These are phyloP conservation scores for Rhodotorula sp. DNA, from an alignment of 1,284 basidiomycete species.

Conservation along the genomic window DNA sequence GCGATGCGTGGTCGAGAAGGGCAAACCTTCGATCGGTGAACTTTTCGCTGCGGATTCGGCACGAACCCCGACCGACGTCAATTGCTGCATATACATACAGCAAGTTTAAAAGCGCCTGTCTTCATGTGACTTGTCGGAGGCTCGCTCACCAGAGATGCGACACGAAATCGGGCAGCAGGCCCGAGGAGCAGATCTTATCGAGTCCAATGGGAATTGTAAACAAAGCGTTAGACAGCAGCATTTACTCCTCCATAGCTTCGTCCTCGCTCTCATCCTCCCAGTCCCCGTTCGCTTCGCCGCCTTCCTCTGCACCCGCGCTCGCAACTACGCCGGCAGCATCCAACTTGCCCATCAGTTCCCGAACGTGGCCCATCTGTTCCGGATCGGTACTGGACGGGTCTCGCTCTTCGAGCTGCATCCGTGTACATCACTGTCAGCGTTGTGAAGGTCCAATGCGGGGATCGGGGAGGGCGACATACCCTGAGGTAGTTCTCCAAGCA, in stretches of 20 bases:
- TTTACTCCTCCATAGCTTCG: slow-evolving; percentile 61
- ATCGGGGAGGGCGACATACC: slow-evolving; percentile 54
- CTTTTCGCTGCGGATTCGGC: neutral
- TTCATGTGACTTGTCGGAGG: no score
- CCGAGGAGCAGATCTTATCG: neutral
- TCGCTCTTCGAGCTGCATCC: slow-evolving; percentile 61
- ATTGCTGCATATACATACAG: no score
- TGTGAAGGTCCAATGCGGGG: neutral
- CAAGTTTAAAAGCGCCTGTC: no score
- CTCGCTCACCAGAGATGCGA: no score
- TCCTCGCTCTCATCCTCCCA: slow-evolving; percentile 61
- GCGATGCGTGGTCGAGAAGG: neutral
- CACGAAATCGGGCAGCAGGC: neutral
- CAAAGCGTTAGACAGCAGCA: neutral
- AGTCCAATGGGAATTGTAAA: neutral
- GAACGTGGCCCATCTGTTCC: slow-evolving; percentile 73
- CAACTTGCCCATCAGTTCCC: slow-evolving; percentile 70
- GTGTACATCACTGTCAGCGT: neutral
- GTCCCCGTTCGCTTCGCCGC: slow-evolving; percentile 49
- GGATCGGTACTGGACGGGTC: slow-evolving; percentile 72
- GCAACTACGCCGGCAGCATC: slow-evolving; percentile 68
- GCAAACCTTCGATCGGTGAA: neutral
- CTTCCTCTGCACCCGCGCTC: slow-evolving; percentile 53
- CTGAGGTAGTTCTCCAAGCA: slow-evolving; percentile 78
- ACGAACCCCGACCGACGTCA: neutral